These are phyloP conservation scores for Austroboletus niveus DNA, from an alignment of 1,284 basidiomycete species.

Conservation along the genomic window DNA sequence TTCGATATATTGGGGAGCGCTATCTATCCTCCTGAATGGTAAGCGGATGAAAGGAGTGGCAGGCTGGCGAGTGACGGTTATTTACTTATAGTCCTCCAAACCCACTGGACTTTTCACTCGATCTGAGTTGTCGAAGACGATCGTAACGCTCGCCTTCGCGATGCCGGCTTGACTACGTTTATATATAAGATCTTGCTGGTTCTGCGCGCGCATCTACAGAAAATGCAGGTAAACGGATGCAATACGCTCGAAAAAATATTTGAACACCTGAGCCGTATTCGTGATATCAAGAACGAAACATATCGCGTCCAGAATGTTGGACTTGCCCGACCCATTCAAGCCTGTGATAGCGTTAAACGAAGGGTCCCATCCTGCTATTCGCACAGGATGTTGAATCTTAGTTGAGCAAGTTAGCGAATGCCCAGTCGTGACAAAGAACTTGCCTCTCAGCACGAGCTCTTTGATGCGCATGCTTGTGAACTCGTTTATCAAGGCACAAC, in stretches of 20 bases:
- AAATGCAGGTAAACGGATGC: neutral
- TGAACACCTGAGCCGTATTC: constrained; percentile 79
- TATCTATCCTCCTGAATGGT: constrained; percentile 52
- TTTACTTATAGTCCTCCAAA: constrained; percentile 81
- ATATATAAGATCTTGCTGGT: constrained; percentile 97
- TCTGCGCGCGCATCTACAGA: constrained; percentile 86
- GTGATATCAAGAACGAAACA: constrained; percentile 97
- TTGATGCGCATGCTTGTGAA: constrained; percentile 67
- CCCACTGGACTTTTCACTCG: constrained; percentile 83
- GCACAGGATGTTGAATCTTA: constrained; percentile 96
- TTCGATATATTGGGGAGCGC: constrained; percentile 92
- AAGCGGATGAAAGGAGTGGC: constrained; percentile 18
- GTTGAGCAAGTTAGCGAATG: constrained; percentile 6
- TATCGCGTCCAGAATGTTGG: constrained; percentile 97
- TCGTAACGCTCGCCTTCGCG: constrained; percentile 96
- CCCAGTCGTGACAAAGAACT: neutral
- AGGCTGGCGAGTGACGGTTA: constrained; percentile 96
- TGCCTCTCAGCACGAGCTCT: constrained; percentile 78
- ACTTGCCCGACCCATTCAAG: constrained; percentile 93
- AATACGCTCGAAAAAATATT: neutral
- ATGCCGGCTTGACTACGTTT: constrained; percentile 97
- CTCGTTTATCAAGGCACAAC: constrained; percentile 21
- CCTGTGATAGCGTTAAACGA: constrained; percentile 99
- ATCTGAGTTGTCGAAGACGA: constrained; percentile 98
- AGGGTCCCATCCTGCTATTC: constrained; percentile 93